phyloP scores from a whole-genome alignment of 164 flowering plant genomes.

The Sextonia rubra region DNA sequence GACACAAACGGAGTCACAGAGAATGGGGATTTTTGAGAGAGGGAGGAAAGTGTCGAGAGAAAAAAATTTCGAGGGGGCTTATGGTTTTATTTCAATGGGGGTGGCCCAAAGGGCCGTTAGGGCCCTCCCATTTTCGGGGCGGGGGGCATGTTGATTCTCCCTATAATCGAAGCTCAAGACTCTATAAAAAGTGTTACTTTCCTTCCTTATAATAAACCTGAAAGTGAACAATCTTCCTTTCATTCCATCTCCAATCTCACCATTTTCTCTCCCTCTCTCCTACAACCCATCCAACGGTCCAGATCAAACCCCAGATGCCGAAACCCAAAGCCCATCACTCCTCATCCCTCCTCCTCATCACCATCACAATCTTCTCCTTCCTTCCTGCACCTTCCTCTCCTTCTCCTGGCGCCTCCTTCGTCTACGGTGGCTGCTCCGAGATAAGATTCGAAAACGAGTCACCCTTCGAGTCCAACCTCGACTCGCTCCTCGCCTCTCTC shows the following conservation, averaged over 20 bases:
- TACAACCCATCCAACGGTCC: not conserved
- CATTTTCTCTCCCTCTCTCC: not conserved
- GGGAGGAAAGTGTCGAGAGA: too few species aligned
- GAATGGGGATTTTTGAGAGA: too few species aligned
- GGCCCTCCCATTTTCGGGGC: too few species aligned
- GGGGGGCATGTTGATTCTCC: too few species aligned
- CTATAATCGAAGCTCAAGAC: too few species aligned
- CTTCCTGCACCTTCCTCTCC: conserved; percentile 14
- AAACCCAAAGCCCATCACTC: not conserved
- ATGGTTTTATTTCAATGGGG: too few species aligned
- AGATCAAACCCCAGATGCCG: not conserved
- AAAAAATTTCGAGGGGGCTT: too few species aligned
- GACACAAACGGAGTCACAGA: too few species aligned
- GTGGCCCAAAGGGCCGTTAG: too few species aligned
- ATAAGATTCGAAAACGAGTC: conserved; percentile 43
- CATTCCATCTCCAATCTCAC: not conserved
- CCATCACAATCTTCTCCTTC: conserved; percentile 17
- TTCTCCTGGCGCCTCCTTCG: conserved; percentile 38
- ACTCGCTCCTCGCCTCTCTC: conserved; percentile 82
- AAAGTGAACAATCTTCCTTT: too few species aligned
- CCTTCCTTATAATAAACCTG: too few species aligned
- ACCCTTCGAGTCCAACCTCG: conserved; percentile 56
- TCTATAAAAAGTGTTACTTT: too few species aligned
- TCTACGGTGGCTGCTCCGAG: conserved; percentile 85
- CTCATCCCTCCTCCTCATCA: conserved; percentile 13